Conservation (phyloP, 75 land plant genomes). For the Pseudotsuga menziesii region DNA sequence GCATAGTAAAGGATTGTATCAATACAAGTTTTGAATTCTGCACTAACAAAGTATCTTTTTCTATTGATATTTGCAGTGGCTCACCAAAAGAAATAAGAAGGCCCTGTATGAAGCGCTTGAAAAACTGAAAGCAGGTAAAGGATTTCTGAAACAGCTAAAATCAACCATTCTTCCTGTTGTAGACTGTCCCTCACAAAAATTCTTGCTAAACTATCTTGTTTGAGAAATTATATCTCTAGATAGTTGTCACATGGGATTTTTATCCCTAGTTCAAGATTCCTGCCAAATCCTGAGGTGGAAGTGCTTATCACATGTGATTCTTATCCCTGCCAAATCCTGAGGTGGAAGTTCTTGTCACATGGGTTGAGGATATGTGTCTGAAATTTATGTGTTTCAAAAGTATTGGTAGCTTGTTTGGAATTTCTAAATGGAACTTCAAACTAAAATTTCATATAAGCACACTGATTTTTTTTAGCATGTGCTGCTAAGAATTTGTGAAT, state of each 20-base stretch:
- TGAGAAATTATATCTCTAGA: background rate
- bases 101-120: conserved; percentile 50
- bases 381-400: background rate
- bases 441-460: too few species aligned
- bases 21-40: background rate
- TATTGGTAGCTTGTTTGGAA: too few species aligned
- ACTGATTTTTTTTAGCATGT: too few species aligned
- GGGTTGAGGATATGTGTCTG: background rate
- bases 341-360: background rate
- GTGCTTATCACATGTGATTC: too few species aligned
- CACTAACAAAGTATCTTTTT: background rate
- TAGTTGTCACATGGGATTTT: background rate
- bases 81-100: conserved; percentile 28
- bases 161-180: background rate
- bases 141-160: too few species aligned
- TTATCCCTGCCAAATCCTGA: background rate
- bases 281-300: too few species aligned
- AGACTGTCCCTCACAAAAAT: background rate
- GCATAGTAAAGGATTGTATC: background rate
- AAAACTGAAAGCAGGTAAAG: conserved; percentile 44
- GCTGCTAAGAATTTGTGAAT: too few species aligned
- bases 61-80: conserved; percentile 29
- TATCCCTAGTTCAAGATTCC: background rate
- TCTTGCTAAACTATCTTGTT: background rate
- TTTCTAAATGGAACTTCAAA: too few species aligned